Evolutionary conservation across 371 early-diverging fungal species (phyloP).

Genomic region (Coemansia linderi): DNA sequence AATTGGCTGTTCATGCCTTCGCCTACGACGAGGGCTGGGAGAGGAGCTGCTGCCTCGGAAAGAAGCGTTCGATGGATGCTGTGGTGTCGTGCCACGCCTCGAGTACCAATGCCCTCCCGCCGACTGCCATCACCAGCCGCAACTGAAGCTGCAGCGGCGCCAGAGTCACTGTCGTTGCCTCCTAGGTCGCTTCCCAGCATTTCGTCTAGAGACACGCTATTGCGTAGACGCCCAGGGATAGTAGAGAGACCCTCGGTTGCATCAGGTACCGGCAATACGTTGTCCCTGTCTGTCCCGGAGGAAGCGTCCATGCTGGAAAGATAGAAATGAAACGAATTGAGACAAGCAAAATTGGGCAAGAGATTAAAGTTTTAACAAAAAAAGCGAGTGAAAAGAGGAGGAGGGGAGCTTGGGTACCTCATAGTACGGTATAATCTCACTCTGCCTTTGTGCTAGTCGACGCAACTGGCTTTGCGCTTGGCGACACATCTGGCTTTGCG

Average conservation of each 20-base stretch:
- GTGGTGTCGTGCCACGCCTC: conserved; percentile 3
- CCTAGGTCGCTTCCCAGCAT: conserved; percentile 1
- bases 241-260: not conserved
- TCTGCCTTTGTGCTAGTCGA: not conserved
- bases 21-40: not conserved
- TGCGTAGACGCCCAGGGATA: conserved; percentile 14
- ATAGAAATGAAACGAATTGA: conserved; percentile 1
- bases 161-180: not conserved
- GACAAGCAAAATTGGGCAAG: not conserved
- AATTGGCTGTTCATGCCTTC: not conserved
- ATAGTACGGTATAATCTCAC: no score
- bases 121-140: not conserved
- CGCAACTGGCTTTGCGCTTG: not conserved
- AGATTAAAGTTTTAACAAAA: not conserved
- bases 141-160: not conserved
- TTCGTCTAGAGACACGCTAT: conserved; percentile 34
- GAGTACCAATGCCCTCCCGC: conserved; percentile 7
- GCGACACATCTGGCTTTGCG: not conserved
- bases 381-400: not conserved
- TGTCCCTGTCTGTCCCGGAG: not conserved
- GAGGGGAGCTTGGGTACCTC: not conserved
- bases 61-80: not conserved
- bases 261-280: not conserved
- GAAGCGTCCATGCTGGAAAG: conserved; percentile 1
- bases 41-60: not conserved